phyloP scores from a whole-genome alignment of 2,329 filamentous ascomycete genomes.

The Fusarium austroafricanum region DNA sequence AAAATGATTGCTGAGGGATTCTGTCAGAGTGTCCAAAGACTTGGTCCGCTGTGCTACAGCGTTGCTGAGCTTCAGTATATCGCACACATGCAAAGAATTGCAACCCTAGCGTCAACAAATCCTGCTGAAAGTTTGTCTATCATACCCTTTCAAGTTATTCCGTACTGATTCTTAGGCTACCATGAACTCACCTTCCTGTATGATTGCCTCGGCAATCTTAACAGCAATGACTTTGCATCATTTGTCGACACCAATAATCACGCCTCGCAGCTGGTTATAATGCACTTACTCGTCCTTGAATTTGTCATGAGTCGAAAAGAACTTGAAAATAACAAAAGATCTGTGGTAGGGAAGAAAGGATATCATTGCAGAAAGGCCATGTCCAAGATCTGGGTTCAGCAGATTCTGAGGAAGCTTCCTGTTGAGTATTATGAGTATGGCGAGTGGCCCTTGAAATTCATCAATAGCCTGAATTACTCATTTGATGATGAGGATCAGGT shows the following conservation, averaged over 20 bases:
- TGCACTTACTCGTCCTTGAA: slow-evolving; percentile 53
- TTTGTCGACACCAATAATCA: slow-evolving; percentile 50
- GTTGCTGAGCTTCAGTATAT: slow-evolving; percentile 49
- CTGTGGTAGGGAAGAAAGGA: slow-evolving; percentile 17
- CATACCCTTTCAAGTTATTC: fast-evolving
- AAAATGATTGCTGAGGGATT: slow-evolving; percentile 43
- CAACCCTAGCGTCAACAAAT: slow-evolving; percentile 42
- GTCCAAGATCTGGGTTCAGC: slow-evolving; percentile 54
- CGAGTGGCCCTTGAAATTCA: slow-evolving; percentile 48
- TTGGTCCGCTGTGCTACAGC: slow-evolving; percentile 49
- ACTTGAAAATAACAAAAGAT: slow-evolving; percentile 12
- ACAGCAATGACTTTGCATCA: slow-evolving; percentile 47
- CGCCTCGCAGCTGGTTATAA: slow-evolving; percentile 51
- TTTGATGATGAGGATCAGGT: slow-evolving; percentile 40
- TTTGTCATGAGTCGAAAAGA: slow-evolving; percentile 46
- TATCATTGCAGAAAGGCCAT: slow-evolving; percentile 43
- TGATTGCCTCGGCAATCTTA: slow-evolving; percentile 43
- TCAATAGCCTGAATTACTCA: slow-evolving; percentile 36
- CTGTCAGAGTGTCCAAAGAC: slow-evolving; percentile 43
- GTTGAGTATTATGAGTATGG: slow-evolving; percentile 49
- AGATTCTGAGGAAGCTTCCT: slow-evolving; percentile 50
- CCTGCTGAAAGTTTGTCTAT: slow-evolving; percentile 46
- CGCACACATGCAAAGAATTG: slow-evolving; percentile 47
- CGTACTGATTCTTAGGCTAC: slow-evolving; percentile 41
- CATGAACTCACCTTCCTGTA: slow-evolving; percentile 47